Base-by-base conservation (phyloP, 2,329 filamentous ascomycete species). In the Xylariaceae sp. region DNA sequence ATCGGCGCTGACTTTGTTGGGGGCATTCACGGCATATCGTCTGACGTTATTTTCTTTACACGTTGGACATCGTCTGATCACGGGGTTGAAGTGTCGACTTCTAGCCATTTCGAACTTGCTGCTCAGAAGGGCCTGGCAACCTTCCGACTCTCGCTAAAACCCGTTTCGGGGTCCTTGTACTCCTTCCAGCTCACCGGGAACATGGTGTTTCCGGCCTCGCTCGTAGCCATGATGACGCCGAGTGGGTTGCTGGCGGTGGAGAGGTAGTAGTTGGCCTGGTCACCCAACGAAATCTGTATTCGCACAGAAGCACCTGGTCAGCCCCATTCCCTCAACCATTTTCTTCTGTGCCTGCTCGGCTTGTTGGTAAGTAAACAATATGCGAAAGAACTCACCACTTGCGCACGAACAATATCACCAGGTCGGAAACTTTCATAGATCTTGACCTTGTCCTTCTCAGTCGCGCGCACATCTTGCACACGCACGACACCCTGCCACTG, bases 211-310 rank as follows among this genome's bases (percentile, higher is more conserved):
- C 92, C 92, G 2, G 83, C 84, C 72, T 96, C 91, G 71, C 91
- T 95, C 67, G 84, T 88, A 8, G 93, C 94, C 86, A 97, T 90
- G 45, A 99, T 89, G 60, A 97, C 93, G 2, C 94, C 94, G 47
- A 96, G 80, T 72, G 96, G 89, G 74, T 99, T 97, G 66, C 85
- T 85, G 34, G 92, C 91, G 1, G 94, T 99, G 30, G 88, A 89
- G n/a, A 96, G 82, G 73, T 97, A 99, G 73, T 97, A 99, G 69
- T 90, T 96, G 54, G 89, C 86, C 76, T 97, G 92, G 72, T 99
- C 94, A 44, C 94, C 94, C 11, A 97, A 76, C 6, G 89, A 94
- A 60, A 96, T 94, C 86, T 88, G 60, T 10, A 42, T 6, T 23
- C 10, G 9, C 15, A 39, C 18, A 8, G 35, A 3, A 44, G 1